A percentile compares a stretch with the other conserved stretches of the same genome.
Conservation (phyloP, 2,329 filamentous ascomycete genomes). For the Trichoderma sp. region DNA sequence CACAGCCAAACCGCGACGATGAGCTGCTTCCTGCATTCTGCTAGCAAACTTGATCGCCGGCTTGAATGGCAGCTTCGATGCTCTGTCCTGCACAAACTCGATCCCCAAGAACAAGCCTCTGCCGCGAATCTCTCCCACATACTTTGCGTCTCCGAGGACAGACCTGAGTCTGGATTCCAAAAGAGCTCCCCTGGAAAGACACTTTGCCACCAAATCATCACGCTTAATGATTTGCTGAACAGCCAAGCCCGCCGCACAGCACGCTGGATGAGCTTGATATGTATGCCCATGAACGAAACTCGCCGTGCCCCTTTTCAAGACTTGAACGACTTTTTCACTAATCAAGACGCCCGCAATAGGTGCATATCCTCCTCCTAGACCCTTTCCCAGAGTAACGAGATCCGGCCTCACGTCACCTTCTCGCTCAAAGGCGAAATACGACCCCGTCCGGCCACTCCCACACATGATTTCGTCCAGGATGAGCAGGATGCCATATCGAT, state of each 20-base stretch:
- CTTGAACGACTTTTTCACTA: slow-evolving; percentile 48
- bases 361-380: slow-evolving; percentile 61
- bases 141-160: slow-evolving; percentile 41
- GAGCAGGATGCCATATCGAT: slow-evolving; percentile 68
- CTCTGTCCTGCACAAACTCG: slow-evolving; percentile 42
- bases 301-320: slow-evolving; percentile 36
- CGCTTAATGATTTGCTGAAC: slow-evolving; percentile 58
- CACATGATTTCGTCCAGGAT: slow-evolving; percentile 79
- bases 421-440: slow-evolving; percentile 60
- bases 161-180: slow-evolving; percentile 44
- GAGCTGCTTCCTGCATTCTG: slow-evolving; percentile 32
- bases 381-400: slow-evolving; percentile 65
- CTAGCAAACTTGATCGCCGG: slow-evolving; percentile 28
- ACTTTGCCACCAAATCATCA: slow-evolving; percentile 58
- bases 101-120: slow-evolving; percentile 51
- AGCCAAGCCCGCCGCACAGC: slow-evolving; percentile 60
- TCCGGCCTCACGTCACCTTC: slow-evolving; percentile 56
- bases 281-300: slow-evolving; percentile 56
- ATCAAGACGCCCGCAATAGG: slow-evolving; percentile 61
- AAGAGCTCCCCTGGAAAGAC: slow-evolving; percentile 49
- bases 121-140: slow-evolving; percentile 61
- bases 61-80: slow-evolving; percentile 37
- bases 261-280: slow-evolving; percentile 57
- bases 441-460: slow-evolving; percentile 58
- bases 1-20: slow-evolving; percentile 41